Base-by-base conservation (phyloP, 2,329 filamentous ascomycete species). In the Exophiala phaeomuriformis region DNA sequence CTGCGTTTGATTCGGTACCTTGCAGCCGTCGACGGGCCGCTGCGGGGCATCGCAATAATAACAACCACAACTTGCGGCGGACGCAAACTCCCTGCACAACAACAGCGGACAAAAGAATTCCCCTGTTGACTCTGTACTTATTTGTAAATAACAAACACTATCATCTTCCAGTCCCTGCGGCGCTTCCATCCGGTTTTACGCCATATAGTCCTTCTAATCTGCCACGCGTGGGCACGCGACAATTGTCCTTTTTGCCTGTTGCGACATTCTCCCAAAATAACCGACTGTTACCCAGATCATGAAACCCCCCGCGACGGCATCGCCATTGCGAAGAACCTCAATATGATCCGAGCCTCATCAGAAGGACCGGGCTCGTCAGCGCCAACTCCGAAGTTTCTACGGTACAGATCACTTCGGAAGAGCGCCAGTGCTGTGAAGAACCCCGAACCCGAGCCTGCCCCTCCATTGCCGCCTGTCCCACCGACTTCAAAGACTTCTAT, bases 321-420 rank as follows among this genome's bases (percentile, higher is more conserved):
- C 29, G 5, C 8, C 30, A n/a, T 10, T 46, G 48, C 6, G 9
- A 51, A 10, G 5, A 10, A 5, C 10, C 36, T 27, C 45, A 51
- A 31, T 5, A 59, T 59, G 57, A 46, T 48, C 19, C 40, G 6
- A 28, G 35, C 33, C 35, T 10, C 46, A 8, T 39, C 32, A 39
- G 12, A 48, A 12, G 32, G 30, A 3, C 7, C 57, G 28, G 47
- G 32, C n/a, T 47, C 43, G 30, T 30, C 56, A 28, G 41, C 51
- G 19, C 54, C 55, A 37, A 37, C 32, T n/a, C 54, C 53, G 46
- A 81, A 78, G 63, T 75, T 79, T 64, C 78, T 78, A 51, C 75
- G 80, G 40, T 83, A 83, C 67, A 73, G 79, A 59, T 80, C 78
- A 31, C 77, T 82, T 51, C 70, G 80, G 54, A 72, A 73, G 57